Base-by-base conservation (phyloP, 2,329 filamentous ascomycete genomes). In the Sporothrix curviconia region DNA sequence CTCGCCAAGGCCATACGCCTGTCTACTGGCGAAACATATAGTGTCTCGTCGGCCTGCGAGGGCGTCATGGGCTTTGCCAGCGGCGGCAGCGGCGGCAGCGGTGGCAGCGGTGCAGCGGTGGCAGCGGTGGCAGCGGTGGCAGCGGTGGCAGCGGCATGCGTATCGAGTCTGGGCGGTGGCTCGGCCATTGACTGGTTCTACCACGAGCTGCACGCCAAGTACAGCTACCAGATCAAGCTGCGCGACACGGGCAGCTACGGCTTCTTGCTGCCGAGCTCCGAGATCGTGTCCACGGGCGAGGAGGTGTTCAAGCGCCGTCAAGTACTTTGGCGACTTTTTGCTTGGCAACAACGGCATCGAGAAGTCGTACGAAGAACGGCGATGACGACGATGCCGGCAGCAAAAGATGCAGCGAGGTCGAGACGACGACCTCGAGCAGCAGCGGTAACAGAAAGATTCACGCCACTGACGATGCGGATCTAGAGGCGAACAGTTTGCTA, bases 111-210 rank as follows among this genome's bases (percentile, higher is more conserved):
- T 92, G n/a, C n/a, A n/a, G n/a, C n/a, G n/a, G n/a, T n/a, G n/a
- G n/a, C n/a, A n/a, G n/a, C n/a, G n/a, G n/a, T n/a, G n/a, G n/a
- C n/a, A n/a, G n/a, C n/a, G n/a, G n/a, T n/a, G n/a, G n/a, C n/a
- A n/a, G n/a, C n/a, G n/a, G n/a, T n/a, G n/a, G n/a, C n/a, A n/a
- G n/a, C 2, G 96, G 22, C 4, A 63, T 68, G 3, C 76, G 83
- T 39, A 82, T 92, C 61, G 89, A 94, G 68, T 81, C 81, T 0
- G 84, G n/a, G 86, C 3, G 92, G 92, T 39, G 92, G 92, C 3
- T 92, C 89, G 50, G 90, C 89, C 1, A 83, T 97, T 42, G 94
- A 97, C 71, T 97, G 89, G 84, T 96, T 99, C 72, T 96, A 95
- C 69, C 89, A 95, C 65, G 87, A 95, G 66, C 73, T 97, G 60